A percentile compares a stretch with the other conserved stretches of the same genome.
phyloP scores from a whole-genome alignment of 192 early-diverging fungal genomes.

The Coemansia sp. region DNA sequence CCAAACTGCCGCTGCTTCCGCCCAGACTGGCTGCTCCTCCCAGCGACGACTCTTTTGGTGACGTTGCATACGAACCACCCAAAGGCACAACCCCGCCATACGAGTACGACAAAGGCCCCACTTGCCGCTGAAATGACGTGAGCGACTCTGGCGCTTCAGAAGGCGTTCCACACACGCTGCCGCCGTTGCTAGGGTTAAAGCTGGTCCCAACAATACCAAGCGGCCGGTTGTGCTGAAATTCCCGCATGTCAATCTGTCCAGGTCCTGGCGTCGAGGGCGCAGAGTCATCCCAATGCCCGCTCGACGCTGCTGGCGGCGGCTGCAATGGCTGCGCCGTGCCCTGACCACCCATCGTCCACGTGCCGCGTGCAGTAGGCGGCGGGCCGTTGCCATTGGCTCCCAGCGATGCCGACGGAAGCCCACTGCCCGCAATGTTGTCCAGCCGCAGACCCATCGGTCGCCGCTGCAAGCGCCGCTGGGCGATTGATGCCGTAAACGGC shows the following conservation, averaged over 20 bases:
- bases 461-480: constrained; percentile 40
- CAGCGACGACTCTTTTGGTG: background rate
- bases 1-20: constrained; percentile 12
- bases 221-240: background rate
- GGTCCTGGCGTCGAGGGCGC: constrained; percentile 8
- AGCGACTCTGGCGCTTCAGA: constrained; percentile 15
- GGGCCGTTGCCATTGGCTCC: constrained; percentile 11
- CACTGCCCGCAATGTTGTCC: constrained; percentile 12
- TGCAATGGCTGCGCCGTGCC: background rate
- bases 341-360: constrained; percentile 22
- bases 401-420: background rate
- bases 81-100: background rate
- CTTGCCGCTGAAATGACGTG: constrained; percentile 11
- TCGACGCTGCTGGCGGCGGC: background rate
- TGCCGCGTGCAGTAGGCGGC: constrained; percentile 33
- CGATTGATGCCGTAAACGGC: constrained; percentile 22
- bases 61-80: background rate
- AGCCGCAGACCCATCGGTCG: constrained; percentile 43
- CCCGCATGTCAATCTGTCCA: background rate
- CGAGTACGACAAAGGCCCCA: constrained; percentile 9
- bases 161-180: constrained; percentile 9
- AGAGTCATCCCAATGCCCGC: constrained; percentile 10
- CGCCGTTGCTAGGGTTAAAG: background rate
- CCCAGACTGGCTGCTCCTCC: background rate
- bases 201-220: constrained; percentile 5